Conservation (phyloP, 139 green algal genomes). For the Chlamydomonas schloesseri region DNA sequence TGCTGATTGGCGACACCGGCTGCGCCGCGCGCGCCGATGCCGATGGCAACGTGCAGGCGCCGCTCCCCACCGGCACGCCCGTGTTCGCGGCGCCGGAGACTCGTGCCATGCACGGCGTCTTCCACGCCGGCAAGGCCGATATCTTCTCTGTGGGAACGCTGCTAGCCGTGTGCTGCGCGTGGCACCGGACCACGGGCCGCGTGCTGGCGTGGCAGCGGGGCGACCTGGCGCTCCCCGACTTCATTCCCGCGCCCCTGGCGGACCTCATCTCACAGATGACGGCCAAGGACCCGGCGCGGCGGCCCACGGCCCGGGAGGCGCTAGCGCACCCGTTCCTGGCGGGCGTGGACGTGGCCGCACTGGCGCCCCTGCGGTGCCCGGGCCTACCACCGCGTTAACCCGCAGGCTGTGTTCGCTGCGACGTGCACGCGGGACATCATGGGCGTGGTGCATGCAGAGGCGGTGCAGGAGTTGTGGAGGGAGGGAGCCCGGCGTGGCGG, state of each 20-base stretch:
- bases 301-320: neutral
- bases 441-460: too few relatives aligned
- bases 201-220: slow-evolving; percentile 16
- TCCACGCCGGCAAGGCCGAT: neutral
- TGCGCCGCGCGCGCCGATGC: neutral
- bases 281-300: neutral
- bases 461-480: too few relatives aligned
- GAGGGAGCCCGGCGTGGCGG: too few relatives aligned
- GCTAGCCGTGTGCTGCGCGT: neutral
- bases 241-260: neutral
- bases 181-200: slow-evolving; percentile 19
- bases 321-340: slow-evolving; percentile 25
- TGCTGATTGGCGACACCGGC: slow-evolving; percentile 73
- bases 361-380: neutral
- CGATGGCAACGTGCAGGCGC: neutral
- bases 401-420: too few relatives aligned
- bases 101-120: neutral
- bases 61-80: neutral
- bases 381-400: too few relatives aligned
- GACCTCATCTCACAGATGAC: neutral
- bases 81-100: neutral
- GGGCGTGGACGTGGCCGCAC: neutral
- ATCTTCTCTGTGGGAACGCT: slow-evolving; percentile 3
- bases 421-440: too few relatives aligned
- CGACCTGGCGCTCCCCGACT: slow-evolving; percentile 1